Evolutionary conservation across 1,284 basidiomycete genomes (phyloP), one percentile per base, ranked within the genome.

Genomic region (Inonotus hispidus): DNA sequence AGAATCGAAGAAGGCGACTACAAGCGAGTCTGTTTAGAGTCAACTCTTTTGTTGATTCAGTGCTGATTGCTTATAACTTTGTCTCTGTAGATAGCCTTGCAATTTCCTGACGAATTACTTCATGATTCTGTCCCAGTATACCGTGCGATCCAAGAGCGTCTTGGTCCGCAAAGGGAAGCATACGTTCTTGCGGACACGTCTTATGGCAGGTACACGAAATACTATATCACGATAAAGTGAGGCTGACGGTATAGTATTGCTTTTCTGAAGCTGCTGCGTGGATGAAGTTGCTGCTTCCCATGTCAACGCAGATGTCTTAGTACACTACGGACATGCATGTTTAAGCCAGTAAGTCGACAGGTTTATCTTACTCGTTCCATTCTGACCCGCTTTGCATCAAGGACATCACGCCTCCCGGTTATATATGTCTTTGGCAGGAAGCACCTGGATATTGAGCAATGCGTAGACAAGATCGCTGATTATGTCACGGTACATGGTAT

Each of bases 251-350:
- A 52, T 8, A 16, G 16, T 14, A 32, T 27, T 25, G 53, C 59
- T 56, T 25, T 1, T 11, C 11, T 14, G 4, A 56, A 97, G 94
- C 69, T 99, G 96, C 71, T 99, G 96, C 71, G 94, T 97, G 3
- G 97, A 99, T 71, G 92, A 98, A 68, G 90, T 99, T 2, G 92
- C 94, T 7, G 95, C 96, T 4, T 88, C 95, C 65, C 97, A 99
- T 71, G 88, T 96, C 46, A 87, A 95, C 65, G 94, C 95, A 0
- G 92, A 98, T 69, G 83, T 90, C 8, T 81, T 98, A 63, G 88
- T 99, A 4, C 96, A 99, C 71, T 98, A 97, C 69, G 96, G 97
- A 0, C 93, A 98, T 75, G 95, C 96, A 0, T 99, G 97, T 73
- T 82, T 99, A 77, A 95, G 88, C 71, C 82, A 85, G 91, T 92